phyloP scores from a whole-genome alignment of 2,329 filamentous ascomycete species.

The Plectosphaerella plurivora region DNA sequence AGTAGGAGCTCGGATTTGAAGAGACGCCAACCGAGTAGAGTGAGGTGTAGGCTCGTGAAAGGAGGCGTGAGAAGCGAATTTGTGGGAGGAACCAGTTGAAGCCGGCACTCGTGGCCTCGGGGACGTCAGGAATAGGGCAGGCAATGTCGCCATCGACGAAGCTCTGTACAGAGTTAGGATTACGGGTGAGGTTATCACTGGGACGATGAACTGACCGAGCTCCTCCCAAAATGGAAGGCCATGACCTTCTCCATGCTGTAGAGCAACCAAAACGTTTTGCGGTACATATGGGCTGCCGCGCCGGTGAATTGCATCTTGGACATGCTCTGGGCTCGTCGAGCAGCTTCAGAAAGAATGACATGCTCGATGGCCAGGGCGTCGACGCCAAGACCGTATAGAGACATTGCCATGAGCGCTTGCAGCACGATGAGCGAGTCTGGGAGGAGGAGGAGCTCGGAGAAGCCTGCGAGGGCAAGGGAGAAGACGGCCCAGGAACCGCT shows the following conservation, averaged over 20 bases:
- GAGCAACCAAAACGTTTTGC: constrained; percentile 21
- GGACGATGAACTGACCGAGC: constrained; percentile 15
- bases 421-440: constrained; percentile 23
- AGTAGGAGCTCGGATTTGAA: constrained; percentile 16
- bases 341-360: constrained; percentile 22
- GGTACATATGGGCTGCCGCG: constrained; percentile 12
- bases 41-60: constrained; percentile 20
- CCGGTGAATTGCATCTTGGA: constrained; percentile 14
- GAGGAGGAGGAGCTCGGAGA: constrained; percentile 25
- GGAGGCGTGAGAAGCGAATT: constrained; percentile 18
- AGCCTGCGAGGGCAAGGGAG: constrained; percentile 26
- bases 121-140: constrained; percentile 19
- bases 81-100: constrained; percentile 20
- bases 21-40: constrained; percentile 23
- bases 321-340: constrained; percentile 23
- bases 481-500: constrained; percentile 34
- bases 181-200: background rate
- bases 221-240: constrained; percentile 23
- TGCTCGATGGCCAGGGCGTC: constrained; percentile 24
- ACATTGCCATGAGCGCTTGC: constrained; percentile 25
- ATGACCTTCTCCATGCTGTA: constrained; percentile 21
- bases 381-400: constrained; percentile 20
- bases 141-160: constrained; percentile 26
- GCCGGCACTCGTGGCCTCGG: constrained; percentile 15
- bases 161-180: constrained; percentile 7